Base-by-base conservation (phyloP, 192 early-diverging fungal species). In the Coemansia sp. region DNA sequence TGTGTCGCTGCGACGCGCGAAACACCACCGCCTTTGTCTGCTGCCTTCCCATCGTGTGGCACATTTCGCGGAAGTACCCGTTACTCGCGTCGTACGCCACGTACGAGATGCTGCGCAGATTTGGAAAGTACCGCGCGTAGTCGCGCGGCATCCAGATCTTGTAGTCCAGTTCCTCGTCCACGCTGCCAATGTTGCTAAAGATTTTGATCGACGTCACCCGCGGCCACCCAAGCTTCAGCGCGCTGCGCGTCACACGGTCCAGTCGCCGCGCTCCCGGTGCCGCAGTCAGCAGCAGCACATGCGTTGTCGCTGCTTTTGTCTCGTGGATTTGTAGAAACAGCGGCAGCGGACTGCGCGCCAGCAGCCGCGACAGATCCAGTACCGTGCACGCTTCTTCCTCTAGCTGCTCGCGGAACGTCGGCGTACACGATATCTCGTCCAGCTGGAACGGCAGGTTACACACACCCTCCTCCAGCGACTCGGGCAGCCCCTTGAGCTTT, bases 111-210 rank as follows among this genome's bases (percentile, higher is more conserved):
- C 58, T 61, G 33, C 50, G 54, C 40, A 81, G 70, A 48, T 72
- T 81, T 3, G 78, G 78, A 56, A 81, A 81, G 63, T 72, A 81
- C 33, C 78, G 73, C 63, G 65, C 60, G 51, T 81, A 81, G 67
- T 81, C 78, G 58, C 78, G 69, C 2, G 78, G 78, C 78, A 81
- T 81, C 78, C 78, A 81, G 29, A 81, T 40, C 64, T 81, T 81
- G 67, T 81, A 81, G 48, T 60, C 73, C 34, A 81, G 60, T 52
- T 81, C 78, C 48, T 81, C 78, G 58, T 72, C 70, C 7, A 81
- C 56, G 16, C 66, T 29, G 17, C 42, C 64, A 16, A 81, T 75
- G 52, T 55, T 63, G 60, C 48, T 71, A 45, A 81, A 72, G 33
- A 81, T 72, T 67, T 75, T 75, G 36, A 81, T 75, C 29, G 73